Percentiles rank a stretch among this genome's conserved stretches.
Evolutionary conservation across 2,329 filamentous ascomycete species (phyloP).

Genomic region (Aspergillus unguis): DNA sequence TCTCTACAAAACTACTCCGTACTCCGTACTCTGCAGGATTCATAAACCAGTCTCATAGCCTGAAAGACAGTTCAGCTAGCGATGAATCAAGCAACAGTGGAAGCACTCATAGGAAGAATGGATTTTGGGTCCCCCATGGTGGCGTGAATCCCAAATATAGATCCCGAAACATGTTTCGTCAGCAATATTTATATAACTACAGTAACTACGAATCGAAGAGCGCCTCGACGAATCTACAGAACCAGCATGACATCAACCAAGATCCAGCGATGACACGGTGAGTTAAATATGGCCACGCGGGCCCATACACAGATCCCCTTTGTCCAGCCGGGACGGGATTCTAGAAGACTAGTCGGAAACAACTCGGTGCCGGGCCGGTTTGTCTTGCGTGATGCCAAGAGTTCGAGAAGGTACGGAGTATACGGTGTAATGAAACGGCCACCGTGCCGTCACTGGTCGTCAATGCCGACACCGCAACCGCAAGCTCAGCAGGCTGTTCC

Average conservation of each 20-base stretch:
- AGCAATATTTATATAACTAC: background rate
- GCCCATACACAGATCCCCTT: no score
- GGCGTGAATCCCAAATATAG: conserved; percentile 3
- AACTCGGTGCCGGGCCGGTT: background rate
- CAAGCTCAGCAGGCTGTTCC: background rate
- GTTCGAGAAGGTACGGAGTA: background rate
- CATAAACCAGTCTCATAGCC: no score
- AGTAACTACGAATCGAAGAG: background rate
- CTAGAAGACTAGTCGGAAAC: background rate
- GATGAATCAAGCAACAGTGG: no score
- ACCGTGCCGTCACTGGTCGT: background rate
- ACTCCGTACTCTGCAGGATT: no score
- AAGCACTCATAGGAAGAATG: no score
- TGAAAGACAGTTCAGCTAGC: no score
- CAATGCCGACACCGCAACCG: no score
- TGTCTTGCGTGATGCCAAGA: conserved; percentile 2
- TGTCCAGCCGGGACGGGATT: background rate
- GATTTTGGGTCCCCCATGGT: background rate
- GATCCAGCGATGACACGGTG: background rate
- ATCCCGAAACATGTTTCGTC: background rate
- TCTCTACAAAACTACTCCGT: no score
- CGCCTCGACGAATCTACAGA: background rate
- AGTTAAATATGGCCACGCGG: background rate
- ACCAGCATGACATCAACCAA: background rate
- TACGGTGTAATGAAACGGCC: background rate